Conservation (phyloP, 1,139 yeast species). For the Suzukiozyma palmioleophila region DNA sequence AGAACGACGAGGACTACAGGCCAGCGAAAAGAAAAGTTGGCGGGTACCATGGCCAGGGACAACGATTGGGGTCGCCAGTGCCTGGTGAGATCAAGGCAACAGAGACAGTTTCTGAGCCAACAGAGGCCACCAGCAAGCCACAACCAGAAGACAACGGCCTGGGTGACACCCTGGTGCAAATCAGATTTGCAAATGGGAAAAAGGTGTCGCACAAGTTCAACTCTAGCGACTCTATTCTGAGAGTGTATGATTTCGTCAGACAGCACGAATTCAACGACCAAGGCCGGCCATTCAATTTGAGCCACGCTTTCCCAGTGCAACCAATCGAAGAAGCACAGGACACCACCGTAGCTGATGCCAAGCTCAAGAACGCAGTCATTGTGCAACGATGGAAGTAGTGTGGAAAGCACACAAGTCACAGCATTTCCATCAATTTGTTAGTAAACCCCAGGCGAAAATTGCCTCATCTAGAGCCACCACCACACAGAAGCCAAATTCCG, state of each 20-base stretch:
- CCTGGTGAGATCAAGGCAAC: conserved; percentile 54
- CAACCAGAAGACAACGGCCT: conserved; percentile 27
- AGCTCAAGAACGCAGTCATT: conserved; percentile 78
- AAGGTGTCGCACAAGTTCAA: conserved; percentile 62
- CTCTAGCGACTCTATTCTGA: conserved; percentile 61
- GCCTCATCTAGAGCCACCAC: too few species aligned
- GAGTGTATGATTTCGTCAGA: conserved; percentile 66
- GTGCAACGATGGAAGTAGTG: conserved; percentile 69
- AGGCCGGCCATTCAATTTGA: conserved; percentile 57
- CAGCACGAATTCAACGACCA: conserved; percentile 34
- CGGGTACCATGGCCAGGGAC: conserved; percentile 83
- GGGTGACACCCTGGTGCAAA: conserved; percentile 78
- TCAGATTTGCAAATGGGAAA: conserved; percentile 81
- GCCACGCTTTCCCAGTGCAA: conserved; percentile 81
- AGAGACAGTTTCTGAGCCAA: conserved; percentile 11
- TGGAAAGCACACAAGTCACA: too few species aligned
- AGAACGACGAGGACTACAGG: conserved; percentile 73
- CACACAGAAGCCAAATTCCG: too few species aligned
- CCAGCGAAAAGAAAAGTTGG: conserved; percentile 66
- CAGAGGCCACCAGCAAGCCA: conserved; percentile 4
- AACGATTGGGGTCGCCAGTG: conserved; percentile 84
- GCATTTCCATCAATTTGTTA: too few species aligned
- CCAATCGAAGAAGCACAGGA: conserved; percentile 54
- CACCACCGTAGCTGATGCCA: conserved; percentile 65
- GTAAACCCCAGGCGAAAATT: too few species aligned